phyloP scores from a whole-genome alignment of 768 basidiomycete genomes.

The Podaxis mareebaensis region DNA sequence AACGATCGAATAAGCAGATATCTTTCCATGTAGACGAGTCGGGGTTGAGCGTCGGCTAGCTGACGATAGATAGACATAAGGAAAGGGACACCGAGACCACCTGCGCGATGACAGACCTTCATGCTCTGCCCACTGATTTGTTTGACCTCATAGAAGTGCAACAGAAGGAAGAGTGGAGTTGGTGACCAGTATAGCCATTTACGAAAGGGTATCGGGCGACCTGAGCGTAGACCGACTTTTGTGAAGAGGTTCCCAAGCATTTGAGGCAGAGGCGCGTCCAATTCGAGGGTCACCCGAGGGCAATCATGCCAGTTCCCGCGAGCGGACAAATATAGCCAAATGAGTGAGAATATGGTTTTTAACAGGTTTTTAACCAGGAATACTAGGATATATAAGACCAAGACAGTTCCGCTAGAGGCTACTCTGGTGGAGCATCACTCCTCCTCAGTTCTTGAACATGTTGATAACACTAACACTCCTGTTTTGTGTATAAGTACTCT shows the following conservation, averaged over 20 bases:
- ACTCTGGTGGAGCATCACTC: too few species aligned
- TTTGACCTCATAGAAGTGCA: conserved; percentile 54
- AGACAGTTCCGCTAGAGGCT: too few species aligned
- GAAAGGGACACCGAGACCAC: background rate
- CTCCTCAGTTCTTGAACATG: too few species aligned
- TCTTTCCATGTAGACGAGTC: conserved; percentile 64
- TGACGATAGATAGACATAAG: conserved; percentile 16
- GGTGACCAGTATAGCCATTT: conserved; percentile 60
- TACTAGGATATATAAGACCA: too few species aligned
- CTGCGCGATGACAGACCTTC: conserved; percentile 53
- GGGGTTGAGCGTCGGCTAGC: conserved; percentile 73
- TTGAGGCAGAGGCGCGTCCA: background rate
- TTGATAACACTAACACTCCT: too few species aligned
- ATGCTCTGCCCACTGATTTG: conserved; percentile 66
- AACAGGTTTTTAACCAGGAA: too few species aligned
- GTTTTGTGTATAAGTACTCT: too few species aligned
- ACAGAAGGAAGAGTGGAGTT: conserved; percentile 44
- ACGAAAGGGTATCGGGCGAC: conserved; percentile 17
- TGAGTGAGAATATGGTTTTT: too few species aligned
- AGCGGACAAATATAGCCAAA: background rate
- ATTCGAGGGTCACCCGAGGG: background rate
- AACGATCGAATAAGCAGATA: conserved; percentile 61
- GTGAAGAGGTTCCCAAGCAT: conserved; percentile 1
- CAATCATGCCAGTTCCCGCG: too few species aligned
- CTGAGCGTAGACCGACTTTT: background rate